Base-by-base conservation (phyloP, 345 rosid species). In the Geranium brycei region DNA sequence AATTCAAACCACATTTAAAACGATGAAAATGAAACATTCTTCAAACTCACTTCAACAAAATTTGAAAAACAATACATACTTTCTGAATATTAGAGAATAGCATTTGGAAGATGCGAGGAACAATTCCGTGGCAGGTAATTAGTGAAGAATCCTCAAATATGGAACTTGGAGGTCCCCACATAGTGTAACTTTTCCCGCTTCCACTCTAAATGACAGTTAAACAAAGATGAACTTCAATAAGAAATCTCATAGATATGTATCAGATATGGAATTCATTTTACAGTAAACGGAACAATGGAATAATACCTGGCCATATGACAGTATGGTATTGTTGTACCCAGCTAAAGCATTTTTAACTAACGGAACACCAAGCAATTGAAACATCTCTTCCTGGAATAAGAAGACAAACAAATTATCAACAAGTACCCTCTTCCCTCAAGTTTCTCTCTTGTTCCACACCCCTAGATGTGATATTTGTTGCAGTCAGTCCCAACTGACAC, bases 131-230 rank as follows among this genome's bases (percentile, higher is more conserved):
- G 63, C 80, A 77, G 68, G 91, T 83, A 51, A 66, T 76, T 15
- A 97, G 85, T 59, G 88, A 83, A 30, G 88, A 86, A 71, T 88
- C 89, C 51, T 86, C 96, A 17, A 93, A 78, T 90, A 93, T 90
- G 28, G 99, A 88, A 64, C 99, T 83, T 57, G 95, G 96, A 0
- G 96, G 95, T 61, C 99, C 97, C 96, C 97, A 93, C 87, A 90
- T 79, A 0, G 99, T 93, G 74, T 88, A 88, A 17, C 97, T 86
- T 79, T 93, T 93, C 51, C 99, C 97, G 61, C 99, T 90, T 81
- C 95, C 99, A 35, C 88, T 88, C 99, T 93, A 31, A 31, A 31
- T 57, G 72, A 74, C 19, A 69, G 62, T 51, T 41, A 68, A 71
- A 31, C 23, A 60, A 59, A 17, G 58, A 51, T 3, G 10, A 4